Percentiles rank a stretch among this genome's conserved stretches.
Evolutionary conservation across 2,329 filamentous ascomycete species (phyloP).

Genomic region (Botrytis tulipae): DNA sequence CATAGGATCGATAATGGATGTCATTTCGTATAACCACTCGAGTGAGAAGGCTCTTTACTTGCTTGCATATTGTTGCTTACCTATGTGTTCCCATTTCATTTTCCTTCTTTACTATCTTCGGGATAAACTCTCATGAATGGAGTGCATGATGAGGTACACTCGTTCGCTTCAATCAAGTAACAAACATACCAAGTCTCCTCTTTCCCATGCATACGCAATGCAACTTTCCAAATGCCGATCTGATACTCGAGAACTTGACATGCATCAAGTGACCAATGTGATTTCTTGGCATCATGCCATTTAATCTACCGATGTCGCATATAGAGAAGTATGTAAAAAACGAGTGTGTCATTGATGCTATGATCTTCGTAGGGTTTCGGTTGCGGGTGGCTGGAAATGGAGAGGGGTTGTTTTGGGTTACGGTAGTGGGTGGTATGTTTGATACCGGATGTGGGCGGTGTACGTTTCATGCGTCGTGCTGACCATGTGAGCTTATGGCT

Average conservation of each 20-base stretch:
- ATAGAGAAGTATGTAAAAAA: background rate
- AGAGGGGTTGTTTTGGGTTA: background rate
- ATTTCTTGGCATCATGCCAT: constrained; percentile 12
- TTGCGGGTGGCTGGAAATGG: background rate
- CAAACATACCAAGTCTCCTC: background rate
- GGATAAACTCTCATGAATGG: background rate
- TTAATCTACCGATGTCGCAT: constrained; percentile 1
- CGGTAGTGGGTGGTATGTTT: background rate
- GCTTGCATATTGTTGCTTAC: constrained; percentile 8
- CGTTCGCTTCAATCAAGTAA: background rate
- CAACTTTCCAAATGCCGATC: constrained; percentile 1
- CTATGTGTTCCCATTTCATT: constrained; percentile 8
- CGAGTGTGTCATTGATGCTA: background rate
- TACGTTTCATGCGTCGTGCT: background rate
- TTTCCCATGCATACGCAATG: background rate
- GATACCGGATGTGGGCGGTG: background rate
- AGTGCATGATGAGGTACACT: background rate
- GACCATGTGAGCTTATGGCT: background rate
- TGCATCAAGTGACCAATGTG: constrained; percentile 5
- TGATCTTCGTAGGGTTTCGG: background rate
- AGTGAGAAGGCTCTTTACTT: background rate
- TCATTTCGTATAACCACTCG: background rate
- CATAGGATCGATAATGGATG: background rate
- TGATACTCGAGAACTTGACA: background rate
- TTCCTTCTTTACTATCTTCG: background rate